Percentiles rank a stretch among this genome's conserved stretches.
These are phyloP conservation scores for Tulasnella sp. DNA, from an alignment of 768 basidiomycete species.

Conservation along the genomic window DNA sequence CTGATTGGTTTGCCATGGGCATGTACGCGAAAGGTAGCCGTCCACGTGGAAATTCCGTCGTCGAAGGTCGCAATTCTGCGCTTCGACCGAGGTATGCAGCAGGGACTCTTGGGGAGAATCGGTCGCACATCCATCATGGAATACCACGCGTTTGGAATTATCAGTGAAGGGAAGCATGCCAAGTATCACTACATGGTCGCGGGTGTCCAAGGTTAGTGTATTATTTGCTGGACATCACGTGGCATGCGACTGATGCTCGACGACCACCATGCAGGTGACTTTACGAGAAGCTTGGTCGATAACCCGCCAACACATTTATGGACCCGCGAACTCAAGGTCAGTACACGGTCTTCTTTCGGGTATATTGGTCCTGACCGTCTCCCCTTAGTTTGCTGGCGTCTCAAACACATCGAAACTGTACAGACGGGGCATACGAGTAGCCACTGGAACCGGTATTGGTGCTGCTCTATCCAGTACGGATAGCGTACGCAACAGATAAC, in stretches of 20 bases:
- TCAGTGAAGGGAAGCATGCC: slow-evolving; percentile 63
- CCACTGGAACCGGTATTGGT: slow-evolving; percentile 74
- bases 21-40: slow-evolving; percentile 58
- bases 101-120: slow-evolving; percentile 64
- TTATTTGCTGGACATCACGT: neutral
- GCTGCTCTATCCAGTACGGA: slow-evolving; percentile 51
- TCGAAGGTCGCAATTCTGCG: slow-evolving; percentile 69
- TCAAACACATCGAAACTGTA: slow-evolving; percentile 75
- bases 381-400: slow-evolving; percentile 56
- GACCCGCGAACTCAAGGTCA: slow-evolving; percentile 71
- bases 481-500: neutral
- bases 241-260: neutral
- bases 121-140: slow-evolving; percentile 66
- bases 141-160: slow-evolving; percentile 72
- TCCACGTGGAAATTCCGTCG: slow-evolving; percentile 70
- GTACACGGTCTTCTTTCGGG: slow-evolving; percentile 5
- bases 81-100: slow-evolving; percentile 76
- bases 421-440: slow-evolving; percentile 67
- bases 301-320: slow-evolving; percentile 61
- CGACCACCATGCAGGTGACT: slow-evolving; percentile 40
- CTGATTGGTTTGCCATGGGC: slow-evolving; percentile 67
- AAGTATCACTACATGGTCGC: slow-evolving; percentile 74
- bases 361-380: slow-evolving; percentile 1
- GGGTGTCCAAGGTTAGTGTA: slow-evolving; percentile 46
- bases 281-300: slow-evolving; percentile 59